Evolutionary conservation across 2,329 filamentous ascomycete genomes (phyloP).

Genomic region (Alternaria sp.): DNA sequence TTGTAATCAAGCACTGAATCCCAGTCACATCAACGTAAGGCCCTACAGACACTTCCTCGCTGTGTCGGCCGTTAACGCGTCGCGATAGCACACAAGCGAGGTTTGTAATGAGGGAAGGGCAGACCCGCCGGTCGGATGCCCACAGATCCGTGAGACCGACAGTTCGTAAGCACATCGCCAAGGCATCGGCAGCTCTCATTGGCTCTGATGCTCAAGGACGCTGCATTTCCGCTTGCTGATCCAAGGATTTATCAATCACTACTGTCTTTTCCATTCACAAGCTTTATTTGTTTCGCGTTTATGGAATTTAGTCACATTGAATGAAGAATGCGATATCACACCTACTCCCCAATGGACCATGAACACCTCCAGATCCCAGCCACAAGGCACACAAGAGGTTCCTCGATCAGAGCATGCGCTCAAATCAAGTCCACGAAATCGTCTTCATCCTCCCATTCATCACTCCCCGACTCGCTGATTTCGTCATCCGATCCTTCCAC

Average conservation of each 20-base stretch:
- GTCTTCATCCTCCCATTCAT: neutral
- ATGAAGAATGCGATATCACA: neutral
- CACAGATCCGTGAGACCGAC: neutral
- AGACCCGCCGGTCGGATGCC: neutral
- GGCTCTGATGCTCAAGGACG: neutral
- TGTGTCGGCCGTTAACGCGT: neutral
- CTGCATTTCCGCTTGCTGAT: neutral
- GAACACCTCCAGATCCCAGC: neutral
- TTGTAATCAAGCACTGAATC: neutral
- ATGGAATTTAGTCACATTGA: neutral
- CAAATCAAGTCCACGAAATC: neutral
- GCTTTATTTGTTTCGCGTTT: neutral
- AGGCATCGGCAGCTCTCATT: neutral
- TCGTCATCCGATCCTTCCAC: neutral
- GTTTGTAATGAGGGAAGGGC: slow-evolving; percentile 8
- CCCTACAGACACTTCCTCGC: neutral
- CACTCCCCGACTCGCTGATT: neutral
- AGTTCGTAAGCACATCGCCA: slow-evolving; percentile 4
- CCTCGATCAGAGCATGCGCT: neutral
- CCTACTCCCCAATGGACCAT: neutral
- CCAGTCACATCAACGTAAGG: neutral
- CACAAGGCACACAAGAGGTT: neutral
- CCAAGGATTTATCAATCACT: neutral
- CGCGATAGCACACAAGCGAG: neutral
- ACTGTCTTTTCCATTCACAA: neutral